Base-by-base conservation (phyloP, 2,329 filamentous ascomycete genomes). In the Trichocomaceae sp. region DNA sequence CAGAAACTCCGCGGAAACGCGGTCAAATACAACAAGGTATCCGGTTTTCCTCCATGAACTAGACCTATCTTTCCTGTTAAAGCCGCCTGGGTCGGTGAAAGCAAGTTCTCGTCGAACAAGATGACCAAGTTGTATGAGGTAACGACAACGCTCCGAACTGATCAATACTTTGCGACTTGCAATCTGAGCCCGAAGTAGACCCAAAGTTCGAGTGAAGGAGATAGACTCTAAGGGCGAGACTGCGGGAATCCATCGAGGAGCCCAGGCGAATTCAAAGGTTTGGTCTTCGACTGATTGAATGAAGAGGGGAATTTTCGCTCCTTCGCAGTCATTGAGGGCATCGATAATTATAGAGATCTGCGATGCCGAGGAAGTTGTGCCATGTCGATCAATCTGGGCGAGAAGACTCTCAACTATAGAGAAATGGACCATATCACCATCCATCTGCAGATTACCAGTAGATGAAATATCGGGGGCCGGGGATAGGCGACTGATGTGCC, bases 111-210 rank as follows among this genome's bases (percentile, higher is more conserved):
- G 63, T 58, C 60, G 60, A n/a, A 63, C 62, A 26, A 74, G 55
- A 55, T 62, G 66, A 2, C 71, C 71, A 22, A 73, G 62, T 57
- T 72, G 70, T 58, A 74, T 66, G 31, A 73, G 47, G 54, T 70
- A 64, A 44, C 70, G 58, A 33, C 58, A 58, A 19, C 58, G 59
- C 9, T 62, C 59, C 46, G 57, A 47, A 44, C 50, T 52, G 23
- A 60, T 54, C 31, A 63, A 61, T 6, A 57, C 52, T 17, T 64
- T 63, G 41, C 64, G 56, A 26, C 58, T 54, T 33, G 59, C 57
- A 39, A 59, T 58, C 37, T 61, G 61, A 47, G 65, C 64, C 46
- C 64, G 64, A 20, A 73, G 51, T 15, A 74, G 56, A 3, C 71
- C 71, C 33, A 72, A 58, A 6, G 58, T 63, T 15, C 60, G 61